Evolutionary conservation across 2,329 filamentous ascomycete species (phyloP).

Genomic region (Onygenales sp.): DNA sequence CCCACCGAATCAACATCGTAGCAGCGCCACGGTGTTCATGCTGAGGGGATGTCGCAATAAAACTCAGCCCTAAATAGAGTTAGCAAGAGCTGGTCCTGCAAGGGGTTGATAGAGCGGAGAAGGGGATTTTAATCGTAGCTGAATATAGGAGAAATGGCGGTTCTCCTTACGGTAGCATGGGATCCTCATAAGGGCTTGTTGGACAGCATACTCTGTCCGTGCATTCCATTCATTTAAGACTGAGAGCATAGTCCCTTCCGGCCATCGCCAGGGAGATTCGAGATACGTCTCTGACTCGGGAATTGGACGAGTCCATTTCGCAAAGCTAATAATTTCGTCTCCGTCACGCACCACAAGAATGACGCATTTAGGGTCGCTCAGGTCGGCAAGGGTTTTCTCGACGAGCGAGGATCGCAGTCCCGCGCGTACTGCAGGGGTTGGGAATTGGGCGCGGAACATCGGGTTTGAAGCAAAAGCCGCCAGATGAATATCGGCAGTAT

Average conservation of each 20-base stretch:
- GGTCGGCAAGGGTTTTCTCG: conserved; percentile 12
- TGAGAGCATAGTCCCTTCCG: conserved; percentile 10
- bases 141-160: not conserved
- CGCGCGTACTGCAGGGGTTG: conserved; percentile 13
- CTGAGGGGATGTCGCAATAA: conserved; percentile 12
- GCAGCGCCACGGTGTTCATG: conserved; percentile 13
- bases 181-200: conserved; percentile 1
- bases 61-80: conserved; percentile 11
- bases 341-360: conserved; percentile 11
- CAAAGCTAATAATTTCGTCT: conserved; percentile 12
- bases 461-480: conserved; percentile 14
- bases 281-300: conserved; percentile 4
- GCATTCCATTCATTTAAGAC: conserved; percentile 10
- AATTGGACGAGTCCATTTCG: conserved; percentile 14
- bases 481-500: conserved; percentile 19
- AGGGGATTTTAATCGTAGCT: not conserved
- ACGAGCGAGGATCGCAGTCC: conserved; percentile 10
- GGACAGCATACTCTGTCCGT: conserved; percentile 7
- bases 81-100: not conserved
- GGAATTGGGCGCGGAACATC: conserved; percentile 18
- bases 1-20: conserved; percentile 12
- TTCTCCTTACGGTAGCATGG: conserved; percentile 7
- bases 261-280: conserved; percentile 13
- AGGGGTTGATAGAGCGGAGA: not conserved
- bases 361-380: conserved; percentile 10